phyloP scores from a whole-genome alignment of 768 basidiomycete species.

The Leccinum longicurvipes region DNA sequence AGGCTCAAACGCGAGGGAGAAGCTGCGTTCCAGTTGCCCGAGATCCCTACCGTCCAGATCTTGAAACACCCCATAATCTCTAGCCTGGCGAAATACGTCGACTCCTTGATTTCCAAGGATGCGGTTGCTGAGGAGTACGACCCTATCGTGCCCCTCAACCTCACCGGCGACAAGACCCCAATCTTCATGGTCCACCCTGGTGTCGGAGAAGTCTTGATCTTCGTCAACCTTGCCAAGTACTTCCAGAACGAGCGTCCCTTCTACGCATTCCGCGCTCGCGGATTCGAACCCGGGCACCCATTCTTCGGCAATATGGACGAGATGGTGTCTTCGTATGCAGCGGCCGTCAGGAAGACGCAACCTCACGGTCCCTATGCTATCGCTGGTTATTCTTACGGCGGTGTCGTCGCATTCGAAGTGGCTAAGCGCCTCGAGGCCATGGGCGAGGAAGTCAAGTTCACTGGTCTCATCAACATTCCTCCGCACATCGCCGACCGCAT shows the following conservation, averaged over 20 bases:
- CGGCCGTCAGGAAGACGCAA: neutral
- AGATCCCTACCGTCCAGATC: slow-evolving; percentile 38
- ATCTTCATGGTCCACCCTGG: neutral
- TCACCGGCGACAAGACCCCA: neutral
- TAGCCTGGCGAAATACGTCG: slow-evolving; percentile 30
- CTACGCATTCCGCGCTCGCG: neutral
- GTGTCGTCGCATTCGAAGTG: neutral
- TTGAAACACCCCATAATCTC: slow-evolving; percentile 33
- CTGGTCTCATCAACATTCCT: neutral
- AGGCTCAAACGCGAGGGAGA: slow-evolving; percentile 29
- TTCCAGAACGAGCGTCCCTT: neutral
- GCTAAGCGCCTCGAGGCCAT: neutral
- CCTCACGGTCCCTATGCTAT: neutral
- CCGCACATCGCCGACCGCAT: neutral
- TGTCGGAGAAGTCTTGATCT: neutral
- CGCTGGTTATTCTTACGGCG: neutral
- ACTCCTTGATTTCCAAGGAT: slow-evolving; percentile 24
- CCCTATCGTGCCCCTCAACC: neutral
- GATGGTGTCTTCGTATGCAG: neutral
- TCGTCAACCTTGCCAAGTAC: neutral
- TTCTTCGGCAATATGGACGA: neutral
- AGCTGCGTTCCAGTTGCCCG: slow-evolving; percentile 23
- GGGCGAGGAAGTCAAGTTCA: neutral
- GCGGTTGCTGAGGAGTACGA: neutral
- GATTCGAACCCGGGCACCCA: neutral